Evolutionary conservation across 202 grass and related monocot genomes (phyloP), one percentile per base, ranked within the genome.

Genomic region (Tripidium arundinaceum): DNA sequence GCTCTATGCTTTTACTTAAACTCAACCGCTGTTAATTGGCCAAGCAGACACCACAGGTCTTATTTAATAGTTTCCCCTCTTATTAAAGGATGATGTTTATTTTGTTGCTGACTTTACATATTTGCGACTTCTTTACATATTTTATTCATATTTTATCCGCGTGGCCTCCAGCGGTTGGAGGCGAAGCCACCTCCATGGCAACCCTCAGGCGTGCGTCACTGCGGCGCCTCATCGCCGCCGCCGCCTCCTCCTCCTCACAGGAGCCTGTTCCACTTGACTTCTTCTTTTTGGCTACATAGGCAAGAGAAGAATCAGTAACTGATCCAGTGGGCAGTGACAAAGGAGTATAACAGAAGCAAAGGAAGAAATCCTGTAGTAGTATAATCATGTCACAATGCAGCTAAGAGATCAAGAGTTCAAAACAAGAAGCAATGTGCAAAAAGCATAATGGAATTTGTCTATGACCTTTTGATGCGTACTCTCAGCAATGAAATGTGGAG

Each of bases 391-490:
- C 24, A 37, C 1, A 24, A 8, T 41, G n/a, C 61, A 86, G 42
- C 43, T 78, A 76, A 50, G 25, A 72, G 6, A 70, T 47, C 45
- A 47, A 31, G 19, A 72, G 6, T 47, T 47, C 45, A 47, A 31
- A 11, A 50, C 19, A 68, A n/a, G 40, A 47, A 19, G 33, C 33
- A 78, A 78, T 68, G 26, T 68, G 13, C 31, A 55, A 10, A 38
- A 26, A 39, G 1, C 8, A 67, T 40, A 62, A 22, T 37, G 58
- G 54, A 82, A 42, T 31, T 12, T 74, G 11, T 85, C 40, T 79
- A 84, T 60, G 70, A 94, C 92, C 96, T 98, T 95, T 94, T 74
- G 84, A 75, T 49, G 92, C 86, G 65, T 93, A 98, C 46, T 89
- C 85, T 77, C 90, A 62, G 28, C 52, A 68, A 63, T 93, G 84